phyloP scores from a whole-genome alignment of 192 early-diverging fungal genomes.

The Coemansia sp. region DNA sequence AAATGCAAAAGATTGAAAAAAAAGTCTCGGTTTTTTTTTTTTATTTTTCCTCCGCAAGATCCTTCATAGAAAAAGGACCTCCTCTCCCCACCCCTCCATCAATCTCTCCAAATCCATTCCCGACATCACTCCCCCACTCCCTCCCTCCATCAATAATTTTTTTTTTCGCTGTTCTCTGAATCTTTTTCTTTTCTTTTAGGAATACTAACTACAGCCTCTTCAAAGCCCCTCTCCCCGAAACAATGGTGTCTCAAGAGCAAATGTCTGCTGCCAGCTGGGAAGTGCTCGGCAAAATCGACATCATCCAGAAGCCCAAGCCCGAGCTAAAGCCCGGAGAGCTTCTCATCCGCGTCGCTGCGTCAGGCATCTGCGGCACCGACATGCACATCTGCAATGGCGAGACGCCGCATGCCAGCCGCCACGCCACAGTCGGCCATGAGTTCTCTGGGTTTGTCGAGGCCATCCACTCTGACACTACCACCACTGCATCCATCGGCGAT shows the following conservation, averaged over 20 bases:
- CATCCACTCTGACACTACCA: slow-evolving; percentile 35
- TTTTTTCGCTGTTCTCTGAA: background rate
- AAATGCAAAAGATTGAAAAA: too few relatives aligned
- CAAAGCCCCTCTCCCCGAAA: background rate
- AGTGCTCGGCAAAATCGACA: slow-evolving; percentile 35
- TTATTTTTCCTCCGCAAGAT: background rate
- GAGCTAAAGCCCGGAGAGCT: slow-evolving; percentile 38
- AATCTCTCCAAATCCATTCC: too few relatives aligned
- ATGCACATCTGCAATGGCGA: slow-evolving; percentile 59
- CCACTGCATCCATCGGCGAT: slow-evolving; percentile 33
- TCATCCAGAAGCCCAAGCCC: slow-evolving; percentile 43
- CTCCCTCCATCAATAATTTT: background rate
- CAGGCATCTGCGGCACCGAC: slow-evolving; percentile 58
- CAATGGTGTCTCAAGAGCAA: slow-evolving; percentile 5
- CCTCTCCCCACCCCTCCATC: too few relatives aligned
- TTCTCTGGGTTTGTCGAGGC: slow-evolving; percentile 54
- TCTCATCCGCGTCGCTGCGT: slow-evolving; percentile 55
- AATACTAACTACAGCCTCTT: background rate
- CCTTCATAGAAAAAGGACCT: background rate
- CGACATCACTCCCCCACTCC: too few relatives aligned
- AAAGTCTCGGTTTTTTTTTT: background rate
- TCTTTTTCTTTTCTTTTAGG: background rate
- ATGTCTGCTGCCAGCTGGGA: slow-evolving; percentile 53
- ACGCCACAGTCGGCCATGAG: slow-evolving; percentile 57
- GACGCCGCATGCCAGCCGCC: slow-evolving; percentile 50